phyloP scores from a whole-genome alignment of 2,329 filamentous ascomycete genomes.

The Ascosphaera apis region DNA sequence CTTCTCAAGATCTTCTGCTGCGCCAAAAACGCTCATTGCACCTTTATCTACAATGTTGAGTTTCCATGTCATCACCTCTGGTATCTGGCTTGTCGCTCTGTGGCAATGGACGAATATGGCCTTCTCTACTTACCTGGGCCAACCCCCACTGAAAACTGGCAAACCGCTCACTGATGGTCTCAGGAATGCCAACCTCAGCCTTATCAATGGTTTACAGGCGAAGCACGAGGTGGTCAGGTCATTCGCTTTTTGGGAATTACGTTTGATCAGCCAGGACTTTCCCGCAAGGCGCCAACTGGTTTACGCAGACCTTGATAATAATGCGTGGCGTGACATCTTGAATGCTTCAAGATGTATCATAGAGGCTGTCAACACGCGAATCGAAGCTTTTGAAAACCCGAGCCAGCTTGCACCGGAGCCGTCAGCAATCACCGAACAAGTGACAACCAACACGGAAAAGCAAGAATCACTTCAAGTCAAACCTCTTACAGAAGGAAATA shows the following conservation, averaged over 20 bases:
- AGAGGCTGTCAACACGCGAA: slow-evolving; percentile 40
- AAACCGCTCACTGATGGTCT: slow-evolving; percentile 63
- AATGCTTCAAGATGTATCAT: slow-evolving; percentile 46
- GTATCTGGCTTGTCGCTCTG: slow-evolving; percentile 42
- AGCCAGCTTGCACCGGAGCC: no score
- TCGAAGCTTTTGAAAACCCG: slow-evolving; percentile 36
- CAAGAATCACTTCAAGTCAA: slow-evolving; percentile 21
- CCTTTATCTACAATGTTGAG: slow-evolving; percentile 36
- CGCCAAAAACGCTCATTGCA: slow-evolving; percentile 29
- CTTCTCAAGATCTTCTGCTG: slow-evolving; percentile 45
- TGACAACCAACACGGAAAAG: slow-evolving; percentile 9
- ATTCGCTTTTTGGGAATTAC: slow-evolving; percentile 82
- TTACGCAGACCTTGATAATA: slow-evolving; percentile 67
- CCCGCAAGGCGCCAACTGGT: slow-evolving; percentile 56
- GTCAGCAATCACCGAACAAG: slow-evolving; percentile 22
- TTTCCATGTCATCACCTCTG: slow-evolving; percentile 34
- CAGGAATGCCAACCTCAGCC: slow-evolving; percentile 75
- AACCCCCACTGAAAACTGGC: slow-evolving; percentile 63
- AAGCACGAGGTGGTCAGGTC: slow-evolving; percentile 58
- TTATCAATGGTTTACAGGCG: slow-evolving; percentile 61
- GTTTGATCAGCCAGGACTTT: slow-evolving; percentile 53
- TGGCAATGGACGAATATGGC: slow-evolving; percentile 58
- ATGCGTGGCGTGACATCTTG: slow-evolving; percentile 62
- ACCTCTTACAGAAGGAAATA: slow-evolving; percentile 25
- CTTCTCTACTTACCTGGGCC: slow-evolving; percentile 60